Evolutionary conservation across 2,329 filamentous ascomycete genomes (phyloP).

Genomic region (Colletotrichum viniferum): DNA sequence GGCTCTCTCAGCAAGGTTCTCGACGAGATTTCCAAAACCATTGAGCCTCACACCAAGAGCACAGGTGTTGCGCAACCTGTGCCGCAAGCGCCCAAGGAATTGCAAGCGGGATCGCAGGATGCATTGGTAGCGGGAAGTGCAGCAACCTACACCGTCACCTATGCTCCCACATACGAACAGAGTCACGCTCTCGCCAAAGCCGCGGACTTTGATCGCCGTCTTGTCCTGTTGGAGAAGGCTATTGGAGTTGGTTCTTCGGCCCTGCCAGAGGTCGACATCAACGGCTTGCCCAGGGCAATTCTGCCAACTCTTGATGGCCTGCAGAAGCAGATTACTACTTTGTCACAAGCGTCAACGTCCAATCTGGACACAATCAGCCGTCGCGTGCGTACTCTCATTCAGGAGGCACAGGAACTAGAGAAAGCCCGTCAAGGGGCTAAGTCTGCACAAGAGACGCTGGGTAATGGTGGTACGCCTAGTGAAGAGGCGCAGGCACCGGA

Average conservation of each 20-base stretch:
- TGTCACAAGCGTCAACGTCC: constrained; percentile 74
- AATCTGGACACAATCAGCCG: constrained; percentile 75
- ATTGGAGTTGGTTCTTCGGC: constrained; percentile 78
- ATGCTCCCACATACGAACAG: constrained; percentile 68
- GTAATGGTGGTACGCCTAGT: constrained; percentile 45
- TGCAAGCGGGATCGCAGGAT: constrained; percentile 25
- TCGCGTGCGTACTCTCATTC: constrained; percentile 70
- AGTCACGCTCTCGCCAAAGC: constrained; percentile 78
- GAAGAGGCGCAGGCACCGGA: constrained; percentile 62
- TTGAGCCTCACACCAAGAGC: constrained; percentile 29
- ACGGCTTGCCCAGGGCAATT: constrained; percentile 69
- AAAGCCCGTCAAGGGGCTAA: constrained; percentile 68
- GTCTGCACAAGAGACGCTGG: constrained; percentile 63
- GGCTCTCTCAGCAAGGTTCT: constrained; percentile 74
- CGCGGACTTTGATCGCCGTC: constrained; percentile 84
- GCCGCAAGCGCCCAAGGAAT: constrained; percentile 12
- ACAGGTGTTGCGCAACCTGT: background rate
- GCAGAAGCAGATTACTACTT: constrained; percentile 77
- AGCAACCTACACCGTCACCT: constrained; percentile 66
- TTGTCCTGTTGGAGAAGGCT: constrained; percentile 78
- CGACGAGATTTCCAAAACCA: constrained; percentile 61
- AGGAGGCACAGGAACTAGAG: constrained; percentile 75
- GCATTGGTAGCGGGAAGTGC: constrained; percentile 12
- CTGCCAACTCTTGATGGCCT: constrained; percentile 82
- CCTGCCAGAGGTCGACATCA: constrained; percentile 64